Conservation (phyloP, 1,139 yeast species). For the Saccharomyces hybrid region DNA sequence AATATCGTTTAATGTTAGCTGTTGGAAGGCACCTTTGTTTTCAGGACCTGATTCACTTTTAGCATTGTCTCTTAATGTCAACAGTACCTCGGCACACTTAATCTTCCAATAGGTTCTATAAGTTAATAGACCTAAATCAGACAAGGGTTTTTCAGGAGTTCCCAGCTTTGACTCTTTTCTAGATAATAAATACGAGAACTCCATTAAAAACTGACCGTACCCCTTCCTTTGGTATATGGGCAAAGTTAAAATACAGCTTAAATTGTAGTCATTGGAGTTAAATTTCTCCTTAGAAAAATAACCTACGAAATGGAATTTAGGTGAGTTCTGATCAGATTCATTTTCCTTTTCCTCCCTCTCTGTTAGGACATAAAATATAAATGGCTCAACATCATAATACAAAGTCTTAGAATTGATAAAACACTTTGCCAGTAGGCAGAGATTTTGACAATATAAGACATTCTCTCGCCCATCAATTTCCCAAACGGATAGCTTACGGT, state of each 20-base stretch:
- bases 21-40: background rate
- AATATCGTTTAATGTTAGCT: slow-evolving; percentile 50
- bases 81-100: slow-evolving; percentile 41
- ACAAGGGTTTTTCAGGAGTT: slow-evolving; percentile 91
- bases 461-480: slow-evolving; percentile 90
- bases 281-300: slow-evolving; percentile 88
- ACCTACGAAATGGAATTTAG: slow-evolving; percentile 75
- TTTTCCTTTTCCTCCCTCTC: slow-evolving; percentile 46
- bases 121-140: slow-evolving; percentile 77
- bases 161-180: slow-evolving; percentile 73
- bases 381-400: slow-evolving; percentile 93
- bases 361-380: slow-evolving; percentile 77
- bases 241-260: slow-evolving; percentile 82
- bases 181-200: slow-evolving; percentile 76
- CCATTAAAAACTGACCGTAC: slow-evolving; percentile 81
- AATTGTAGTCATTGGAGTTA: slow-evolving; percentile 67
- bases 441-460: slow-evolving; percentile 75
- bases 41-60: background rate
- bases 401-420: slow-evolving; percentile 86
- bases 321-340: slow-evolving; percentile 7
- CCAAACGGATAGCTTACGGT: slow-evolving; percentile 61
- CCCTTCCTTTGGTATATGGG: slow-evolving; percentile 88
- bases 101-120: slow-evolving; percentile 84
- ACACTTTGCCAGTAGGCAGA: slow-evolving; percentile 81
- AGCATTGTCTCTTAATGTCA: background rate